A percentile compares a stretch with the other conserved stretches of the same genome.
These are phyloP conservation scores for Candida pini DNA, from an alignment of 805 yeast species.

Conservation along the genomic window DNA sequence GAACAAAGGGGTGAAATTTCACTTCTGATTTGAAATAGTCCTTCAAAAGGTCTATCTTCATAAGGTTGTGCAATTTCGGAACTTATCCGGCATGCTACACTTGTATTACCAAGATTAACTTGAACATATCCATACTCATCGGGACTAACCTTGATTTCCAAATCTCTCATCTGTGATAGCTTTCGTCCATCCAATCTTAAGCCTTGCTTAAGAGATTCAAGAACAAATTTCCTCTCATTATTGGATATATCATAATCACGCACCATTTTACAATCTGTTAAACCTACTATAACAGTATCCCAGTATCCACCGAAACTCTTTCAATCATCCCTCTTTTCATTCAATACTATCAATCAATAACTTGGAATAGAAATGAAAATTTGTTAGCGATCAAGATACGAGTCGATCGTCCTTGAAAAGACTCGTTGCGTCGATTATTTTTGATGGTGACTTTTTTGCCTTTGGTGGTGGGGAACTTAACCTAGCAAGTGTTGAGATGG, in stretches of 20 bases:
- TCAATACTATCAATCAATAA: too few species aligned
- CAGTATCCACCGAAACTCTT: not conserved
- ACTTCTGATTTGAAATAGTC: slow-evolving; percentile 74
- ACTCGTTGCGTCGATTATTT: too few species aligned
- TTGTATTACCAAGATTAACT: slow-evolving; percentile 70
- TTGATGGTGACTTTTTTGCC: too few species aligned
- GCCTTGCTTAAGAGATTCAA: slow-evolving; percentile 57
- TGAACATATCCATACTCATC: slow-evolving; percentile 77
- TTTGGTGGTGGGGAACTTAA: too few species aligned
- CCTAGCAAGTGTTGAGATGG: too few species aligned
- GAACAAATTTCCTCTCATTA: slow-evolving; percentile 57
- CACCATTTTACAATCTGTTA: slow-evolving; percentile 40
- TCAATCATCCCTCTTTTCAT: not conserved
- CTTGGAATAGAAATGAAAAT: too few species aligned
- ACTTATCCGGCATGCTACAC: slow-evolving; percentile 64
- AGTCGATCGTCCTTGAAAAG: too few species aligned
- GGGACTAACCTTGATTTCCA: slow-evolving; percentile 55
- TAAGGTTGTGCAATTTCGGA: slow-evolving; percentile 74
- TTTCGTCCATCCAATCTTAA: slow-evolving; percentile 65
- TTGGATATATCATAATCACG: slow-evolving; percentile 55
- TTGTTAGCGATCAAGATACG: too few species aligned
- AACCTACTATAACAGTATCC: not conserved
- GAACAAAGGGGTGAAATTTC: slow-evolving; percentile 91
- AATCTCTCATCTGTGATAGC: slow-evolving; percentile 57
- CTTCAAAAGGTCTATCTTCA: slow-evolving; percentile 93